phyloP scores from a whole-genome alignment of 2,329 filamentous ascomycete species.

The Arachnomyces sp. region DNA sequence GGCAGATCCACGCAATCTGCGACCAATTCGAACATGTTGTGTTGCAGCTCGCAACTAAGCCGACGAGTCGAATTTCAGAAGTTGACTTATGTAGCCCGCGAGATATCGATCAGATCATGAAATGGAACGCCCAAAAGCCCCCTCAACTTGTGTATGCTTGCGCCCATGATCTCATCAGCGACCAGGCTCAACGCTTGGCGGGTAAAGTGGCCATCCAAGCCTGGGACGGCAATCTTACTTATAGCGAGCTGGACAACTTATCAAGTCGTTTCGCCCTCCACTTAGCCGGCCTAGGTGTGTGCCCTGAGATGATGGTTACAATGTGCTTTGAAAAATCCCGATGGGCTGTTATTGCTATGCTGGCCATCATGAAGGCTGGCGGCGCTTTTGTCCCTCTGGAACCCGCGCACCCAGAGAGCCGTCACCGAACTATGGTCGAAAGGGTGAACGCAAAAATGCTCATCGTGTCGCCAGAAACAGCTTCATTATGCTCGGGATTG shows the following conservation, averaged over 20 bases:
- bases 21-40: background rate
- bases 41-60: conserved; percentile 35
- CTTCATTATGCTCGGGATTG: conserved; percentile 15
- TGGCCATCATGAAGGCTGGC: conserved; percentile 36
- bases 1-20: background rate
- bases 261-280: conserved; percentile 38
- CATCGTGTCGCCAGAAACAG: conserved; percentile 25
- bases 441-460: conserved; percentile 27
- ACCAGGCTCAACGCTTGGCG: conserved; percentile 31
- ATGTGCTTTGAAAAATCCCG: conserved; percentile 3
- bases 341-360: conserved; percentile 36
- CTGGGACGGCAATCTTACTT: conserved; percentile 45
- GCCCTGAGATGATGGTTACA: background rate
- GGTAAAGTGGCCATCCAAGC: conserved; percentile 41
- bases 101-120: conserved; percentile 41
- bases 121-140: conserved; percentile 40
- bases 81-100: no score
- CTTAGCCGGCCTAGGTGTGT: conserved; percentile 27
- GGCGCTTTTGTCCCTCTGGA: conserved; percentile 37
- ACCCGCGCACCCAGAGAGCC: conserved; percentile 30
- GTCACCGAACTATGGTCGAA: conserved; percentile 26
- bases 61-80: conserved; percentile 36
- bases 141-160: conserved; percentile 32
- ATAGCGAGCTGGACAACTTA: conserved; percentile 37
- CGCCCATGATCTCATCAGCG: conserved; percentile 43